Conservation (phyloP, 768 basidiomycete species). For the Auricularia sp. region DNA sequence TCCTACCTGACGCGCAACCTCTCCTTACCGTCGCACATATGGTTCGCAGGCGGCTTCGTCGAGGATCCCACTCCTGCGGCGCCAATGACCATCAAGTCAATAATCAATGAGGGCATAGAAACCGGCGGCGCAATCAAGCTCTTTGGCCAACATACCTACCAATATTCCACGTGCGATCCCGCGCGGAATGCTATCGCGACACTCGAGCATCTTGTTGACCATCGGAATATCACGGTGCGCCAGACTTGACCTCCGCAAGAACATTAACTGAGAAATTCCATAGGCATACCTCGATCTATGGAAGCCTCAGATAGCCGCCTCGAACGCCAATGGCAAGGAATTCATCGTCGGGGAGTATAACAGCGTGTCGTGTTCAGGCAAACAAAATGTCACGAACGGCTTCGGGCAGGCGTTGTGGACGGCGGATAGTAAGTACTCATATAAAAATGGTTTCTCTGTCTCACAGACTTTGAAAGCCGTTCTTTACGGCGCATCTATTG, state of each 20-base stretch:
- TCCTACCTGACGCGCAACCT: conserved; percentile 13
- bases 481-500: conserved; percentile 18
- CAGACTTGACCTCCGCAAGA: neutral
- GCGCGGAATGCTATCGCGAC: conserved; percentile 21
- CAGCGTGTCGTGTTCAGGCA: conserved; percentile 24
- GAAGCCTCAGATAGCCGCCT: conserved; percentile 25
- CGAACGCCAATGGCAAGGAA: conserved; percentile 2
- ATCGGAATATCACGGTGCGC: conserved; percentile 24
- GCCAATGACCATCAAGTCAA: conserved; percentile 14
- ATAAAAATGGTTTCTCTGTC: neutral
- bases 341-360: conserved; percentile 16
- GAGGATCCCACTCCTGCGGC: conserved; percentile 19
- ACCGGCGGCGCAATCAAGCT: conserved; percentile 12
- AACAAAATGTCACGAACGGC: conserved; percentile 25
- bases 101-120: neutral
- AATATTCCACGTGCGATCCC: conserved; percentile 28
- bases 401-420: conserved; percentile 26
- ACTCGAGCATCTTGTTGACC: conserved; percentile 23
- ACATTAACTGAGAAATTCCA: neutral
- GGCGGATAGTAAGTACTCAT: conserved; percentile 16
- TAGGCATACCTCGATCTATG: conserved; percentile 24
- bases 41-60: conserved; percentile 17
- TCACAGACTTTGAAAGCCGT: conserved; percentile 11
- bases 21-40: conserved; percentile 12
- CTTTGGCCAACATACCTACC: conserved; percentile 25